These are phyloP conservation scores for Leptodontidium sp. DNA, from an alignment of 2,329 filamentous ascomycete genomes.

Conservation along the genomic window DNA sequence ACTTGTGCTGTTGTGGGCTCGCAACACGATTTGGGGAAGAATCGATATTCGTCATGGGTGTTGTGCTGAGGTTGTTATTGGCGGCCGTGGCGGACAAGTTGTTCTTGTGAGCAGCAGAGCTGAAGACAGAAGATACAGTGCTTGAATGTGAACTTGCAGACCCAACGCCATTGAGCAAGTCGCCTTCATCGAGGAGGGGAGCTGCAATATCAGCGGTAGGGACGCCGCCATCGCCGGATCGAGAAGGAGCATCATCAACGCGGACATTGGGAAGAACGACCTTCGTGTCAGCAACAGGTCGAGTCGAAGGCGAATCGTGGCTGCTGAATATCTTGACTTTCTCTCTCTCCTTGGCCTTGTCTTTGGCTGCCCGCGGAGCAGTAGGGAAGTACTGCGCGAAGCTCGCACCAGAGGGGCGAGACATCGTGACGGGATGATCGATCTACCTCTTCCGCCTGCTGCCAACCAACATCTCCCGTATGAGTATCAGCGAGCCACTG, in stretches of 20 bases:
- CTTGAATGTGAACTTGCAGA: constrained; percentile 78
- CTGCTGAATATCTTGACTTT: constrained; percentile 57
- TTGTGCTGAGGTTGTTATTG: constrained; percentile 57
- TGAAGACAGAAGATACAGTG: constrained; percentile 76
- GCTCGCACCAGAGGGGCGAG: constrained; percentile 78
- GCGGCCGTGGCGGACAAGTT: constrained; percentile 40
- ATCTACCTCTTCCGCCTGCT: constrained; percentile 46
- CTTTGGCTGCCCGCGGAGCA: constrained; percentile 66
- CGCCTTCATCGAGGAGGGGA: constrained; percentile 61
- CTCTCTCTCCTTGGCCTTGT: constrained; percentile 67
- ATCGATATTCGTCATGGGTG: constrained; percentile 71
- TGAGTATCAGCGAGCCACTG: constrained; percentile 37
- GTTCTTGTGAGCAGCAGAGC: constrained; percentile 47
- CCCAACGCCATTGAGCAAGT: constrained; percentile 74
- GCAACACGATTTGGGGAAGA: constrained; percentile 67
- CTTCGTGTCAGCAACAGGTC: constrained; percentile 47
- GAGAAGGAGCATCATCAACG: constrained; percentile 46
- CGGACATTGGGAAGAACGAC: constrained; percentile 43
- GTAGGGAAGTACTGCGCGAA: constrained; percentile 89
- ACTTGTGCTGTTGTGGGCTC: constrained; percentile 57
- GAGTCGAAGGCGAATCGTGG: constrained; percentile 44
- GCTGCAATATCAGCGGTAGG: constrained; percentile 38
- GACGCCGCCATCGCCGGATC: constrained; percentile 33
- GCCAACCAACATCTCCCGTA: constrained; percentile 45
- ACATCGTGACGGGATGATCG: constrained; percentile 65